Evolutionary conservation across 78 protist species (phyloP), one percentile per base, ranked within the genome.

Genomic region (Polysphondylium violaceum): DNA sequence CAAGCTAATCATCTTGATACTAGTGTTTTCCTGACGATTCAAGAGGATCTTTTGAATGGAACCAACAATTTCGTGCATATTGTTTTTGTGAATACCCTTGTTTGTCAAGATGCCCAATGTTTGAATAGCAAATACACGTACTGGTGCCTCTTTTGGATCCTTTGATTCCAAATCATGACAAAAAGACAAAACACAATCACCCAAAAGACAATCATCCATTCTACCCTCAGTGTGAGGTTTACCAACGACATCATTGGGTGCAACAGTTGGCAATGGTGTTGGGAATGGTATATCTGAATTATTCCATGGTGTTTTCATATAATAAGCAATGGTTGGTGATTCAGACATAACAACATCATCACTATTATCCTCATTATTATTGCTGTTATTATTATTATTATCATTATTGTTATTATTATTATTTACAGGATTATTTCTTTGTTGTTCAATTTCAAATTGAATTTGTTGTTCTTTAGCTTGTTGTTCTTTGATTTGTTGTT

Each of bases 131-230:
- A 51, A 83, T 0, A 83, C 91, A n/a, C 91, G 36, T 17, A 83
- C 19, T 6, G 72, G 72, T 5, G 79, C 58, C 27, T 83, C 91
- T 21, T 47, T 83, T 63, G 91, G 63, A 27, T 83, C 91, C 16
- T 83, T 83, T 1, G 91, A 68, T 33, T 83, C 91, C 14, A 83
- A 36, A 58, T 83, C 91, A 43, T 83, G 63, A 59, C 91, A 83
- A 71, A 83, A 83, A 11, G 91, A 83, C 1, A 69, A 40, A 1
- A 83, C 55, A 58, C 91, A 83, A 83, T 83, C 91, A 59, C 44
- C 79, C 7, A 83, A n/a, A 11, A 83, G 36, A 83, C 91, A 83
- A 69, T 83, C 91, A 40, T 74, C 91, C 0, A 29, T 33, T 41
- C 67, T 35, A 23, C 91, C 91, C 21, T 74, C 61, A 19, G 91